phyloP scores from a whole-genome alignment of 2,329 filamentous ascomycete species.

The Pseudogymnoascus sp. region DNA sequence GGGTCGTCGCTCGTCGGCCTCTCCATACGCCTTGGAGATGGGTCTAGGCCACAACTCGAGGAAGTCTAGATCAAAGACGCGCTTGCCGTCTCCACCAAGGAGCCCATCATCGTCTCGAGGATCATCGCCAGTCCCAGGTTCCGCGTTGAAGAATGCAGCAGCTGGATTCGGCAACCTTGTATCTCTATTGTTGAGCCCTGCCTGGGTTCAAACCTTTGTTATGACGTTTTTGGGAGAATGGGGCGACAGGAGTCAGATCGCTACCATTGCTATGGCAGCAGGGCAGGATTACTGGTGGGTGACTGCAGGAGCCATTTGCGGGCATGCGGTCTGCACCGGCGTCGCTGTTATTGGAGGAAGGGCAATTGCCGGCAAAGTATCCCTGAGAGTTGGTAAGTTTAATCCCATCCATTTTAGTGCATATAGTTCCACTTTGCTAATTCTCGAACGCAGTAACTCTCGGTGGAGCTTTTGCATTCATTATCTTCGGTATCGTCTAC shows the following conservation, averaged over 20 bases:
- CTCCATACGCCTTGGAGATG: constrained; percentile 71
- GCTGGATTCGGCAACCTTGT: constrained; percentile 76
- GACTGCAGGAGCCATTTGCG: constrained; percentile 74
- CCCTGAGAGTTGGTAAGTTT: constrained; percentile 85
- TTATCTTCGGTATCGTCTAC: constrained; percentile 88
- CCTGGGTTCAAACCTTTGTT: constrained; percentile 97
- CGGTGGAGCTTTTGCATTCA: constrained; percentile 81
- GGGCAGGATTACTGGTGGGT: constrained; percentile 99
- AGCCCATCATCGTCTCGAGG: constrained; percentile 71
- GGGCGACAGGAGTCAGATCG: constrained; percentile 96
- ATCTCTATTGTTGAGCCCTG: constrained; percentile 80
- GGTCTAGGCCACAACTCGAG: constrained; percentile 57
- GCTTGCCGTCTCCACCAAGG: constrained; percentile 70
- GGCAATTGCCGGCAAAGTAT: constrained; percentile 87
- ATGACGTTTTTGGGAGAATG: constrained; percentile 99
- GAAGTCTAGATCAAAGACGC: constrained; percentile 64
- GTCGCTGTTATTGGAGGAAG: constrained; percentile 86
- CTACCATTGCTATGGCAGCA: constrained; percentile 96
- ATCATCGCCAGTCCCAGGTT: constrained; percentile 34
- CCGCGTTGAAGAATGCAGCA: constrained; percentile 35
- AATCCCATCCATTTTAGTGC: not conserved
- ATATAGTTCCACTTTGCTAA: constrained; percentile 18
- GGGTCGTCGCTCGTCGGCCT: constrained; percentile 57
- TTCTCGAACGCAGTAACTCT: constrained; percentile 62
- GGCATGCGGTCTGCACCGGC: constrained; percentile 83